Conservation (phyloP, 1,284 basidiomycete genomes). For the Boletus albobrunnescens region DNA sequence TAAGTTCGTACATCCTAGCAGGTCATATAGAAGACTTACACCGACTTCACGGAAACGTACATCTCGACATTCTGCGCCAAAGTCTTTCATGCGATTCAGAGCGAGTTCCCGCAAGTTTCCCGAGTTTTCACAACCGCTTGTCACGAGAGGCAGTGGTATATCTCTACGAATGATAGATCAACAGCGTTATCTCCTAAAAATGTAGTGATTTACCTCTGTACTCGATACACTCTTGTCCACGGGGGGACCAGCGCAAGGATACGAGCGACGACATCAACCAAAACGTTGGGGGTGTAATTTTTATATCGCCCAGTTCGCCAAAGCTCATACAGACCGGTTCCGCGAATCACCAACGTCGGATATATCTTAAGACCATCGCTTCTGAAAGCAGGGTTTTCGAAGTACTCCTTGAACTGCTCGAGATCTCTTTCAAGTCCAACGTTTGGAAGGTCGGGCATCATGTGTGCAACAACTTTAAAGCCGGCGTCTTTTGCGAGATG, state of each 20-base stretch:
- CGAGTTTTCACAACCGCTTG: slow-evolving; percentile 95
- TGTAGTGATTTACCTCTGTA: slow-evolving; percentile 64
- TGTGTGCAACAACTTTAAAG: slow-evolving; percentile 98
- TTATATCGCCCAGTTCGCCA: slow-evolving; percentile 97
- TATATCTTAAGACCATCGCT: slow-evolving; percentile 99
- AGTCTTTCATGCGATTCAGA: slow-evolving; percentile 97
- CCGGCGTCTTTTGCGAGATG: slow-evolving; percentile 98
- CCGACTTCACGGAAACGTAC: slow-evolving; percentile 98
- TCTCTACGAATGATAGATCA: slow-evolving; percentile 52
- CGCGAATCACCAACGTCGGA: slow-evolving; percentile 96
- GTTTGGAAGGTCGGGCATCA: slow-evolving; percentile 98
- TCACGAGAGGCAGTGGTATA: slow-evolving; percentile 92
- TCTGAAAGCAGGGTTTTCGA: slow-evolving; percentile 97
- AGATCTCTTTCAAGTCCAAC: slow-evolving; percentile 96
- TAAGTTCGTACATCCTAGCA: slow-evolving; percentile 1
- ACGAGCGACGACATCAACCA: slow-evolving; percentile 95
- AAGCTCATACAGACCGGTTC: slow-evolving; percentile 94
- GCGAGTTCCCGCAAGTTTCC: slow-evolving; percentile 97
- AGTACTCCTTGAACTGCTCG: slow-evolving; percentile 98
- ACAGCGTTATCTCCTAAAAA: slow-evolving; percentile 3
- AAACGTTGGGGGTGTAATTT: slow-evolving; percentile 97
- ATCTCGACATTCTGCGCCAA: slow-evolving; percentile 96
- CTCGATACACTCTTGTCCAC: slow-evolving; percentile 98
- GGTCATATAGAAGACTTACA: slow-evolving; percentile 45
- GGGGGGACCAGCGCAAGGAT: slow-evolving; percentile 97